Evolutionary conservation across 306 rosid genomes (phyloP).

Genomic region (Rosa persica): DNA sequence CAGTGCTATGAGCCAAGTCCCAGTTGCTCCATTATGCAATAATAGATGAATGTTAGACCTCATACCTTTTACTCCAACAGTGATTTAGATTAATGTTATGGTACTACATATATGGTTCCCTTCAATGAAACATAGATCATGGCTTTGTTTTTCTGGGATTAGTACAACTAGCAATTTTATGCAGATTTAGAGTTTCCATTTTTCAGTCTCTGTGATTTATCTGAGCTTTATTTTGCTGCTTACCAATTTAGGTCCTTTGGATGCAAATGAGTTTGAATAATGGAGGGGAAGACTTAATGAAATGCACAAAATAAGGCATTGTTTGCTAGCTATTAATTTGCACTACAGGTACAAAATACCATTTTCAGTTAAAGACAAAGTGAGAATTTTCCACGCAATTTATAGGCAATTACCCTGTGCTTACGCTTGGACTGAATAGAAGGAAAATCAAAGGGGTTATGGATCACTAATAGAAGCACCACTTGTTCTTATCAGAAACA

Average conservation of each 20-base stretch:
- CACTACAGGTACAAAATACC: neutral
- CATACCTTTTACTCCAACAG: neutral
- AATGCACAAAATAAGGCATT: neutral
- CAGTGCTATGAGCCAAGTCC: neutral
- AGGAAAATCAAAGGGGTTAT: neutral
- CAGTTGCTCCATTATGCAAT: slow-evolving; percentile 12
- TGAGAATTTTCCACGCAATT: neutral
- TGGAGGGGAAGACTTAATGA: neutral
- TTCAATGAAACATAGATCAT: neutral
- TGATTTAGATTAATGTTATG: neutral
- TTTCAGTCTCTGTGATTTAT: neutral
- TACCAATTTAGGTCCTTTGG: neutral
- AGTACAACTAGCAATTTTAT: neutral
- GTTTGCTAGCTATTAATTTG: neutral
- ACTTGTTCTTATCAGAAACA: neutral
- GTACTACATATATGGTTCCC: neutral
- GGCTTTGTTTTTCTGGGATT: neutral
- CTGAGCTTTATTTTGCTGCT: neutral
- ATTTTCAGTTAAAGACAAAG: neutral
- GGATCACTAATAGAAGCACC: neutral
- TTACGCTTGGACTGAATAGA: neutral
- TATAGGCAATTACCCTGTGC: neutral
- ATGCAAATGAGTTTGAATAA: neutral
- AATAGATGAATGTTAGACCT: no score
- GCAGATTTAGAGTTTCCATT: neutral